Base-by-base conservation (phyloP, 495 filamentous ascomycete species). In the Penicillium verhagenii region DNA sequence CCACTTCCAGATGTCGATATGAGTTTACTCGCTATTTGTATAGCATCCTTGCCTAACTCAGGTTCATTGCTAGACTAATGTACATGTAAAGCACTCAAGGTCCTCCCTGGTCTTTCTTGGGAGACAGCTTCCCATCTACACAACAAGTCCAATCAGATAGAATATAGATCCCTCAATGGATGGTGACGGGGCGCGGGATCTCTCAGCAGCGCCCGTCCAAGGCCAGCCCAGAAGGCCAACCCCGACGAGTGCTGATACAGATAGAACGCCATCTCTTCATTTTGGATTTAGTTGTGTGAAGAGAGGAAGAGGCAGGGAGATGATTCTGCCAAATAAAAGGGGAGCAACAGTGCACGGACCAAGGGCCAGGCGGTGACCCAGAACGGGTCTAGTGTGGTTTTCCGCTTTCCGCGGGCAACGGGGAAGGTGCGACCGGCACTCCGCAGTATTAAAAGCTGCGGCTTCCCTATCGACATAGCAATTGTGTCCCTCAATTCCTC, bases 201-300 rank as follows among this genome's bases (percentile, higher is more conserved):
- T 75, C 53, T 75, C 75, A 76, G 73, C 75, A 77, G 71, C 69
- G 74, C 75, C 75, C 75, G 69, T 71, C 72, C 65, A 68, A 54
- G 50, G 46, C 50, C 66, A 64, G 67, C 59, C 59, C 57, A 56
- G 49, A 61, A 48, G 52, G 59, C 58, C 61, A 46, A 47, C 58
- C 59, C 63, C 69, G 68, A 69, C 72, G 75, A 78, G 75, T 71
- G 67, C 74, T 77, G 75, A 66, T 44, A 67, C 67, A 70, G 74
- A 53, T 64, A 60, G 58, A 66, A 70, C 68, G 70, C 71, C 66
- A 49, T 71, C 69, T 79, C 75, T 75, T 79, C 75, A 79, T 79
- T 64, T 79, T 79, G 75, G 75, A 76, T 76, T 77, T 77, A 79
- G 75, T 77, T 79, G 75, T 79, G 75, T 76, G 73, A 76, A 67